Conservation (phyloP, 2,329 filamentous ascomycete genomes). For the Epicoccum sorghinum region DNA sequence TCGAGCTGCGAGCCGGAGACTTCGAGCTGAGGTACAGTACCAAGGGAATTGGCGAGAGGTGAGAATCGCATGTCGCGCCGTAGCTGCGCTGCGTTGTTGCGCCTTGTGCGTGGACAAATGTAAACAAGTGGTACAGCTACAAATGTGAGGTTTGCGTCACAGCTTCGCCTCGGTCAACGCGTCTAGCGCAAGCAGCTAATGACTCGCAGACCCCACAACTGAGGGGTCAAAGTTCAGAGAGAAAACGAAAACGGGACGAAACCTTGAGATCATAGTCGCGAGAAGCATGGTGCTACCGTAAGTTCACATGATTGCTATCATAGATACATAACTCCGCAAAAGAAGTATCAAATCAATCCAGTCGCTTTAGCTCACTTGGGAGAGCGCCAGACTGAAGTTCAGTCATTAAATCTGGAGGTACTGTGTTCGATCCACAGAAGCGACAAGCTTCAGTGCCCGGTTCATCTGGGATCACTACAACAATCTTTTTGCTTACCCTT, state of each 20-base stretch:
- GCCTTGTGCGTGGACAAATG: not conserved
- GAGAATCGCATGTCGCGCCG: conserved; percentile 35
- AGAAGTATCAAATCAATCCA: conserved; percentile 12
- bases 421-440: conserved; percentile 23
- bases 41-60: conserved; percentile 70
- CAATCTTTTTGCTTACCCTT: not conserved
- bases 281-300: too few relatives aligned
- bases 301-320: not conserved
- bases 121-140: conserved; percentile 5
- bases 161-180: not conserved
- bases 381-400: conserved; percentile 42
- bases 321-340: not conserved
- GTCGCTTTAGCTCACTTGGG: conserved; percentile 42
- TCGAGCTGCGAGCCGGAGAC: conserved; percentile 61
- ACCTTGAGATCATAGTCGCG: not conserved
- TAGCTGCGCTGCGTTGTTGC: not conserved
- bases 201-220: not conserved
- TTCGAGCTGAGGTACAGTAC: conserved; percentile 72
- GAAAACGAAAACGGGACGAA: not conserved
- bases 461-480: conserved; percentile 8
- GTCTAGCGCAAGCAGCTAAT: not conserved
- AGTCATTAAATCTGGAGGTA: conserved; percentile 41
- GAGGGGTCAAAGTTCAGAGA: not conserved
- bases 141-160: not conserved
- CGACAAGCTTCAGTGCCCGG: conserved; percentile 20